phyloP scores from a whole-genome alignment of 2,329 filamentous ascomycete genomes.

The Xylaria digitata region DNA sequence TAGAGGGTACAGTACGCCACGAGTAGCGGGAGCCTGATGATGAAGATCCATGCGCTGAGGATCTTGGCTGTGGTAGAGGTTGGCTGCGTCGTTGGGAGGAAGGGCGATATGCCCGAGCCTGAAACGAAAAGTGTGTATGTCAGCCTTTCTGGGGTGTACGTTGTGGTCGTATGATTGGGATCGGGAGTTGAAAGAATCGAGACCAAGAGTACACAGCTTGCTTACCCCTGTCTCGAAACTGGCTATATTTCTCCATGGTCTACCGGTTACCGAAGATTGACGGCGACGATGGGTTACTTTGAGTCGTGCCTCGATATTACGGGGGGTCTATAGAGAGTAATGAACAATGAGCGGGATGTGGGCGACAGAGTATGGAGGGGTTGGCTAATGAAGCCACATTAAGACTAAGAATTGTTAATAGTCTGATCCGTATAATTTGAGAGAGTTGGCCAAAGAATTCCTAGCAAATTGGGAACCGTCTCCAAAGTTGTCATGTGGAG shows the following conservation, averaged over 20 bases:
- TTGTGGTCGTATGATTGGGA: slow-evolving; percentile 6
- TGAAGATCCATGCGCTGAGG: slow-evolving; percentile 78
- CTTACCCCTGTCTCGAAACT: slow-evolving; percentile 88
- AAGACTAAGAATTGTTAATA: background rate
- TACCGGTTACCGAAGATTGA: background rate
- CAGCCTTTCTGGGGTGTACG: slow-evolving; percentile 13
- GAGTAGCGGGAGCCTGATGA: slow-evolving; percentile 83
- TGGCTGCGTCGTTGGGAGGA: slow-evolving; percentile 82
- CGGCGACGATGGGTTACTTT: background rate
- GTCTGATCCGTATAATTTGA: background rate
- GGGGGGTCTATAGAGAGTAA: background rate
- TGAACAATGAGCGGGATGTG: background rate
- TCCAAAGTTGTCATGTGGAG: background rate
- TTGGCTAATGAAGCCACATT: slow-evolving; percentile 24
- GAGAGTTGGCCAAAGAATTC: background rate
- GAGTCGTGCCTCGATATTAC: background rate
- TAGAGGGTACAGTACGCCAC: slow-evolving; percentile 74
- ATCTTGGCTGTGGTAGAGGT: slow-evolving; percentile 71
- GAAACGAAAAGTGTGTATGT: slow-evolving; percentile 6
- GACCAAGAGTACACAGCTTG: slow-evolving; percentile 1
- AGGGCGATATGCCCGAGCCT: slow-evolving; percentile 97
- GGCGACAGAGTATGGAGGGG: slow-evolving; percentile 1
- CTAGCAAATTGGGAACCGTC: slow-evolving; percentile 1
- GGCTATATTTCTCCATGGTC: slow-evolving; percentile 91
- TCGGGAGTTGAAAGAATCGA: background rate